Evolutionary conservation across 2,329 filamentous ascomycete species (phyloP).

Genomic region (Neonectria ditissima): DNA sequence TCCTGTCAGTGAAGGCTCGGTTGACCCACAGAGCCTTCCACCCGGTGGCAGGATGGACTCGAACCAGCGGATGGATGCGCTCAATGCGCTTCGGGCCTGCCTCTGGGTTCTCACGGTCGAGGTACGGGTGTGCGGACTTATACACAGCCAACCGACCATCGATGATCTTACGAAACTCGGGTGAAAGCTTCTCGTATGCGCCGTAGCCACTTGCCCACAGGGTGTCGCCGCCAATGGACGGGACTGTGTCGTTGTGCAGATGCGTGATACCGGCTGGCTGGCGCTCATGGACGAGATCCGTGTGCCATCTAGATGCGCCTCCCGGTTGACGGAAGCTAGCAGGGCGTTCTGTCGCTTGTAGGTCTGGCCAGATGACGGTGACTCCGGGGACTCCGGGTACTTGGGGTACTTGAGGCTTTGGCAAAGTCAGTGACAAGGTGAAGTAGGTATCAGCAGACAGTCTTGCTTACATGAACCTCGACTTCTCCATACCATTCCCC

Average conservation of each 20-base stretch:
- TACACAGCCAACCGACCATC: slow-evolving; percentile 76
- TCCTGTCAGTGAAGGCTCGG: slow-evolving; percentile 74
- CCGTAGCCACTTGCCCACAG: slow-evolving; percentile 78
- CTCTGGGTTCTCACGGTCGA: slow-evolving; percentile 71
- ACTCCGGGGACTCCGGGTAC: slow-evolving; percentile 75
- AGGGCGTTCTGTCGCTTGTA: slow-evolving; percentile 70
- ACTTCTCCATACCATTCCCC: slow-evolving; percentile 74
- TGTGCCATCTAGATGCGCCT: slow-evolving; percentile 76
- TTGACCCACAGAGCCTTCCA: slow-evolving; percentile 83
- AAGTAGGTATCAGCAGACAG: neutral
- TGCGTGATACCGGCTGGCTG: slow-evolving; percentile 79
- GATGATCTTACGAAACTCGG: slow-evolving; percentile 76
- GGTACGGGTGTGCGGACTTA: slow-evolving; percentile 73
- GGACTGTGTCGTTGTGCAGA: slow-evolving; percentile 76
- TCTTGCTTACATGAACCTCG: slow-evolving; percentile 72
- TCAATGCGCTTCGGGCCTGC: slow-evolving; percentile 75
- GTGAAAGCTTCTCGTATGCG: slow-evolving; percentile 79
- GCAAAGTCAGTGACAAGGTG: neutral
- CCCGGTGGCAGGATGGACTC: slow-evolving; percentile 78
- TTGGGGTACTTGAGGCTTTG: slow-evolving; percentile 75
- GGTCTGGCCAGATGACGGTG: slow-evolving; percentile 77
- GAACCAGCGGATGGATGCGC: slow-evolving; percentile 74
- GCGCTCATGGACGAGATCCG: slow-evolving; percentile 76
- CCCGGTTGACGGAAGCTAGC: slow-evolving; percentile 75
- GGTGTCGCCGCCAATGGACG: slow-evolving; percentile 75